Evolutionary conservation across 1,284 basidiomycete species (phyloP), one percentile per base, ranked within the genome.

Genomic region (Apiotrichum brassicae): DNA sequence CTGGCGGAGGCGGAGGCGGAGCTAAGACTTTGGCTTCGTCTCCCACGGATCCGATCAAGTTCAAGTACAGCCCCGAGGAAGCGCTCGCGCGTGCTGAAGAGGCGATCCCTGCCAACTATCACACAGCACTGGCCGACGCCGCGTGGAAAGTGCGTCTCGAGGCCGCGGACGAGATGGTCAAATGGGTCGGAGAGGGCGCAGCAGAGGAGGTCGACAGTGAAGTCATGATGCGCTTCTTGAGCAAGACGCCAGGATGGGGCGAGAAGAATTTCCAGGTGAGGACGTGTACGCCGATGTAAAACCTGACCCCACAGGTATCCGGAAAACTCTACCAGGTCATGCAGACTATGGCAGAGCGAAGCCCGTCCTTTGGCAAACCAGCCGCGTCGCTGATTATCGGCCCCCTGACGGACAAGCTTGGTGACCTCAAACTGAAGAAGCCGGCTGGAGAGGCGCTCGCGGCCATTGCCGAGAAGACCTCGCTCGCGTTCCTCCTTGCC

Each of bases 211-310:
- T 91, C 1, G 94, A 98, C 60, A 83, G 86, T 22, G 95, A 99
- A 70, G 80, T 98, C 11, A 70, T 98, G 41, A 82, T 97, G 16
- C 81, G 94, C n/a, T 86, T 87, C 59, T 74, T 98, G 46, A 84
- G 82, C 22, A 97, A 95, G 78, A 92, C 87, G 63, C 81, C 80
- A 2, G 92, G 94, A 1, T 97, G 91, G 92, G 82, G 80, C 35
- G 95, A 99, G 75, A 98, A 97, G 79, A 99, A 98, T 66, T 98
- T 98, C 65, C 95, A 99, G 77, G 89, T 86, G 56, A 50, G 78
- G 66, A n/a, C n/a, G 2, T 5, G 8, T 12, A 37, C 5, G 23
- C 20, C 18, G 18, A 7, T 36, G 20, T 30, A 19, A 32, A 6
- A 30, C 14, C 13, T 26, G 22, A 30, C 30, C 19, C 18, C 16